These are phyloP conservation scores for Hyparrhenia diplandra DNA, from an alignment of 176 grass and related monocot species.

Conservation along the genomic window DNA sequence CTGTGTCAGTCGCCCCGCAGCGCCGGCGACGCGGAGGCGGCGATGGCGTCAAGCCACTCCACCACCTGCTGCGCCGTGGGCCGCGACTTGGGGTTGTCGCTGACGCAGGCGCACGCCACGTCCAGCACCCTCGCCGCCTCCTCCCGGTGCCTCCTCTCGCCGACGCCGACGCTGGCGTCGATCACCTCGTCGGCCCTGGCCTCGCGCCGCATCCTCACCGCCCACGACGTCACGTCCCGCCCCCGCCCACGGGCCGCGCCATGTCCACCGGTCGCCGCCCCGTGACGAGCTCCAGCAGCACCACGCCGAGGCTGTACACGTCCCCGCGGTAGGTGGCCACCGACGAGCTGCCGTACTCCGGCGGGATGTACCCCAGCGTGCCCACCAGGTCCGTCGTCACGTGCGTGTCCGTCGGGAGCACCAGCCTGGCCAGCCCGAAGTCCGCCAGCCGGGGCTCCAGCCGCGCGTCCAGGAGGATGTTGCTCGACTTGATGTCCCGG, in stretches of 20 bases:
- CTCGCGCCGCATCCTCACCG: slow-evolving; percentile 29
- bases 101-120: slow-evolving; percentile 41
- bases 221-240: slow-evolving; percentile 51
- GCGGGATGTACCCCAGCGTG: slow-evolving; percentile 74
- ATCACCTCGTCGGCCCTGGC: slow-evolving; percentile 20
- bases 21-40: neutral
- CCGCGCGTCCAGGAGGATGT: slow-evolving; percentile 65
- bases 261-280: slow-evolving; percentile 46
- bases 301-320: slow-evolving; percentile 81
- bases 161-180: slow-evolving; percentile 1
- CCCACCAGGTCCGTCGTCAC: slow-evolving; percentile 64
- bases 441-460: slow-evolving; percentile 56
- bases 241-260: neutral
- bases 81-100: slow-evolving; percentile 28
- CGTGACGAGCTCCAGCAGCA: slow-evolving; percentile 65
- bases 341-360: slow-evolving; percentile 47
- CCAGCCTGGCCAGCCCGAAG: slow-evolving; percentile 55
- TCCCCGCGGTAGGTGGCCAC: slow-evolving; percentile 48
- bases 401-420: slow-evolving; percentile 45
- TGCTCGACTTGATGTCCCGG: slow-evolving; percentile 81
- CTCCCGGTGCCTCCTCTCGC: neutral
- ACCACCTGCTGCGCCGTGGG: slow-evolving; percentile 38
- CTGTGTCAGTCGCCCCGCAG: no score
- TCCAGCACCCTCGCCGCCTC: slow-evolving; percentile 35
- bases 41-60: slow-evolving; percentile 38